These are phyloP conservation scores for Neopestalotiopsis sp. DNA, from an alignment of 2,329 filamentous ascomycete genomes.

Conservation along the genomic window DNA sequence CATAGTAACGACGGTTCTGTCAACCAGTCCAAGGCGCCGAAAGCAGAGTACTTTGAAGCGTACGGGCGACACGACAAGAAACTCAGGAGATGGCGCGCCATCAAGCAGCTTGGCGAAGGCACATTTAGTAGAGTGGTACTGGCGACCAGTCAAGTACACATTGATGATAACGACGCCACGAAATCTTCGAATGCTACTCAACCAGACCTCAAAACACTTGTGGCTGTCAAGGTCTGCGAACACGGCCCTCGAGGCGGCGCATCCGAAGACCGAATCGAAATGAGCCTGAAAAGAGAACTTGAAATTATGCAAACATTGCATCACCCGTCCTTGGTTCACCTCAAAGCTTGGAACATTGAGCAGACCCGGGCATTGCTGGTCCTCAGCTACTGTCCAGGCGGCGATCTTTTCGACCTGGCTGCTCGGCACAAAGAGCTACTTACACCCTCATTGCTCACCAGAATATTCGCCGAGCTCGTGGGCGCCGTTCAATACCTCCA, in stretches of 20 bases:
- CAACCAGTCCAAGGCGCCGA: constrained; percentile 46
- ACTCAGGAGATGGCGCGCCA: constrained; percentile 75
- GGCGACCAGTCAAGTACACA: constrained; percentile 76
- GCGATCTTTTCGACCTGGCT: constrained; percentile 92
- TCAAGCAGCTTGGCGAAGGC: constrained; percentile 85
- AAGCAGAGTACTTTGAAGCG: constrained; percentile 72
- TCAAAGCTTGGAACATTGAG: constrained; percentile 91
- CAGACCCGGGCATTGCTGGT: constrained; percentile 83
- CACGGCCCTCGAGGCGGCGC: constrained; percentile 93
- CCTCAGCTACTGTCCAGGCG: constrained; percentile 89
- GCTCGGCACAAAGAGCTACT: constrained; percentile 73
- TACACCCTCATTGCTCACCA: constrained; percentile 71
- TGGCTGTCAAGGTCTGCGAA: constrained; percentile 94
- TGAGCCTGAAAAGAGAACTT: constrained; percentile 91
- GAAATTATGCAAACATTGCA: constrained; percentile 89
- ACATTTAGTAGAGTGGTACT: constrained; percentile 96
- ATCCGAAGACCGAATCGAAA: constrained; percentile 90
- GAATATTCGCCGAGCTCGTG: constrained; percentile 90
- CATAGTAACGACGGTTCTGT: constrained; percentile 49
- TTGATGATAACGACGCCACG: constrained; percentile 49
- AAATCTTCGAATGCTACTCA: constrained; percentile 38
- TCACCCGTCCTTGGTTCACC: constrained; percentile 87
- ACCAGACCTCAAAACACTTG: constrained; percentile 77
- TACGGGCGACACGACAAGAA: constrained; percentile 70
- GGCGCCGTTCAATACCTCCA: constrained; percentile 88